These are phyloP conservation scores for Epichloe gansuensis DNA, from an alignment of 2,329 filamentous ascomycete genomes.

Conservation along the genomic window DNA sequence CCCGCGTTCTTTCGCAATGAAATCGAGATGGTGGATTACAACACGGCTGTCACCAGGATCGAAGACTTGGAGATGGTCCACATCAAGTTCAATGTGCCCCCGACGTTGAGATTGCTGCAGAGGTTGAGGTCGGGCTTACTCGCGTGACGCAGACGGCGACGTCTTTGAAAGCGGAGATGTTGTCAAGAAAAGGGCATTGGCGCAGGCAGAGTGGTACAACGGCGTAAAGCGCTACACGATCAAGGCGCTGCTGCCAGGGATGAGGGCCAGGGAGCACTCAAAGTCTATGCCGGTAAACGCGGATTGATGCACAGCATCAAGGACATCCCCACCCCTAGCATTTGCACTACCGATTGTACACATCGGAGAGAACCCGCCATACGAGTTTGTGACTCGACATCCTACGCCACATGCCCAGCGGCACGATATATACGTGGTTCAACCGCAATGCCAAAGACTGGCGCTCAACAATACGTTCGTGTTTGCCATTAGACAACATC, in stretches of 20 bases:
- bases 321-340: conserved; percentile 85
- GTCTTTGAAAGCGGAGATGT: conserved; percentile 85
- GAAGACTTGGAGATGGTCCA: conserved; percentile 93
- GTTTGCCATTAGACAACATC: conserved; percentile 89
- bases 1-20: conserved; percentile 78
- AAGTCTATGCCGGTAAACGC: conserved; percentile 85
- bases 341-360: conserved; percentile 85
- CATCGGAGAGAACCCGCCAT: conserved; percentile 82
- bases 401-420: conserved; percentile 96
- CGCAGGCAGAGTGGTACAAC: conserved; percentile 83
- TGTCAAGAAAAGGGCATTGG: conserved; percentile 72
- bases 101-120: conserved; percentile 84
- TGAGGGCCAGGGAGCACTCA: conserved; percentile 77
- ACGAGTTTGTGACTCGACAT: conserved; percentile 85
- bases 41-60: conserved; percentile 73
- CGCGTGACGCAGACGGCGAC: conserved; percentile 78
- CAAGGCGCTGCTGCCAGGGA: conserved; percentile 88
- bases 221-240: conserved; percentile 85
- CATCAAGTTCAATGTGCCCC: conserved; percentile 75
- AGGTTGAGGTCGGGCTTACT: conserved; percentile 79
- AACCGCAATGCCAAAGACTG: conserved; percentile 81
- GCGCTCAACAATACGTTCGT: conserved; percentile 97
- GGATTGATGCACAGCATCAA: conserved; percentile 97
- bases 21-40: conserved; percentile 75
- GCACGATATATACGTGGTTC: conserved; percentile 92